Conservation (phyloP, 2,329 filamentous ascomycete species). For the Fusarium setosum region DNA sequence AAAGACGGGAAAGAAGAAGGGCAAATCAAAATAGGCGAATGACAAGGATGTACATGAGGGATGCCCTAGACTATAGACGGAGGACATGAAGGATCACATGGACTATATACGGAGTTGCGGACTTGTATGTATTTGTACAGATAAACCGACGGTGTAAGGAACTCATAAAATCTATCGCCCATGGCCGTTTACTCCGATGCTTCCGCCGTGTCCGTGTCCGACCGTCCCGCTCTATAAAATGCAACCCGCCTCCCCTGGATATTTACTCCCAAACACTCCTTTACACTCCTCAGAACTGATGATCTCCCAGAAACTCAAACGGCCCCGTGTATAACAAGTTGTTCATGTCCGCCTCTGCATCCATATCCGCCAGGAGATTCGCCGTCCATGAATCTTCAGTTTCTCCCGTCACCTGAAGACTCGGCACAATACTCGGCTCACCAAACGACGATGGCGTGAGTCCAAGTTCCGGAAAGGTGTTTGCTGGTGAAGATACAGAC, state of each 20-base stretch:
- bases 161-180: neutral
- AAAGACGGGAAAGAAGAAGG: conserved; percentile 42
- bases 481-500: conserved; percentile 20
- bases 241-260: neutral
- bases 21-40: conserved; percentile 32
- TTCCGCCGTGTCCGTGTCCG: conserved; percentile 25
- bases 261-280: neutral
- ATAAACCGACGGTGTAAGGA: conserved; percentile 14
- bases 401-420: conserved; percentile 26
- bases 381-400: conserved; percentile 29
- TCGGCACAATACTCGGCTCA: conserved; percentile 20
- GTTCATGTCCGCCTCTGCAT: conserved; percentile 30
- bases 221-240: conserved; percentile 11
- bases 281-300: neutral
- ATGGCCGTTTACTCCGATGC: conserved; percentile 20
- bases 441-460: conserved; percentile 17
- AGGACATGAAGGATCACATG: no score
- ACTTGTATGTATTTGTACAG: neutral
- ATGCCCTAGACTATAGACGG: conserved; percentile 37
- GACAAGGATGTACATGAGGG: conserved; percentile 23
- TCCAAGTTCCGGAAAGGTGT: conserved; percentile 14
- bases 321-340: conserved; percentile 33
- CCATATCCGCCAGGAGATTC: conserved; percentile 28
- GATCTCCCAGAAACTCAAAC: conserved; percentile 35
- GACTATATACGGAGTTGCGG: no score